A percentile compares a stretch with the other conserved stretches of the same genome.
Conservation (phyloP, 2,329 filamentous ascomycete genomes). For the Diaporthe caulivora region DNA sequence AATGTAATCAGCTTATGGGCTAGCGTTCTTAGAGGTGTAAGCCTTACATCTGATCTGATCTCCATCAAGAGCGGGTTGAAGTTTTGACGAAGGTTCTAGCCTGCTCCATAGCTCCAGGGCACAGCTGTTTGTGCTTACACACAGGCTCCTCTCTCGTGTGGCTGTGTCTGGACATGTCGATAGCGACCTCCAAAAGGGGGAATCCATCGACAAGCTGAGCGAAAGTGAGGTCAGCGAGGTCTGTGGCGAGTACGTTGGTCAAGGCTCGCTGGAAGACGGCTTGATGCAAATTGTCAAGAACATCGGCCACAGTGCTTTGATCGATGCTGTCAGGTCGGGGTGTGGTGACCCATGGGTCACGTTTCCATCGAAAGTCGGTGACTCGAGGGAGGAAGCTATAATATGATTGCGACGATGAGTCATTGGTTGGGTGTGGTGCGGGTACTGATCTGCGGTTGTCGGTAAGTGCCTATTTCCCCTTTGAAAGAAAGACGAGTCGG, state of each 20-base stretch:
- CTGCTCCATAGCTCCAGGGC: background rate
- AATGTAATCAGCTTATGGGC: no score
- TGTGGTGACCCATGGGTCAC: background rate
- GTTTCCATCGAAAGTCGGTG: background rate
- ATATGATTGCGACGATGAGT: no score
- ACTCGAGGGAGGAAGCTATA: conserved; percentile 6
- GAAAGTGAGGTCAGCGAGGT: background rate
- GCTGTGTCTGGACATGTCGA: background rate
- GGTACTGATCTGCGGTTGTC: background rate
- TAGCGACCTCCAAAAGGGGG: background rate
- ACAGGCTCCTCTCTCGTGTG: background rate
- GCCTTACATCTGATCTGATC: background rate
- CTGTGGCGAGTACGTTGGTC: background rate
- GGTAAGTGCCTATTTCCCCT: background rate
- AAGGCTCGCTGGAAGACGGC: background rate
- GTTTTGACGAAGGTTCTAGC: background rate
- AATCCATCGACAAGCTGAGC: conserved; percentile 6
- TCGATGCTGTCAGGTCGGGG: background rate
- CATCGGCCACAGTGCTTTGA: background rate
- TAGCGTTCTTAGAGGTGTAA: background rate
- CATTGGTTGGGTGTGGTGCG: background rate
- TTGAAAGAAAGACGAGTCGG: background rate
- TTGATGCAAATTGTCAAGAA: background rate
- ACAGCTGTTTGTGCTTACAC: background rate
- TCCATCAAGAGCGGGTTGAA: background rate